Evolutionary conservation across 345 rosid genomes (phyloP), one percentile per base, ranked within the genome.

Genomic region (Populus pruinosa): DNA sequence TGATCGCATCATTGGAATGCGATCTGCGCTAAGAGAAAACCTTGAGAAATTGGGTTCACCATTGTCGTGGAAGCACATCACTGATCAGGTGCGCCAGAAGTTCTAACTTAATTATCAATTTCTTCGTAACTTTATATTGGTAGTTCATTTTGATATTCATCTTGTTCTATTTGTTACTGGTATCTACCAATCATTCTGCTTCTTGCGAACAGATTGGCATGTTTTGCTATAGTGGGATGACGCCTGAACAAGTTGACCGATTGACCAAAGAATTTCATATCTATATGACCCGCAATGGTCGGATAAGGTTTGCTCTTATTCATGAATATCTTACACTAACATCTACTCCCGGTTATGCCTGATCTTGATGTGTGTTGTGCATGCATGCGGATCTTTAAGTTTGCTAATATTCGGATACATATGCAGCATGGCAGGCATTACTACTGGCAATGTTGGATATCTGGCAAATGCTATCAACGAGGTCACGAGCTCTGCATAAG

Each of bases 171-270:
- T 8, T 36, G 25, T 14, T 18, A 70, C 25, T 2, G 23, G 43
- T 35, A 35, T 25, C 2, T 71, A 63, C 31, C 27, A 59, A 35
- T 4, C 36, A 56, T 78, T 16, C 56, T 71, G 14, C 62, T 55
- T 50, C 14, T 71, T 70, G 76, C 69, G 61, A 82, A 77, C 91
- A 95, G 99, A 95, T 93, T 76, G 98, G 99, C 11, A 93, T 93
- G 99, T 95, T 95, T 73, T 95, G 99, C 88, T 93, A 90, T 82
- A 95, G 99, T 78, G 99, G 98, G 44, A 56, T 93, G 90, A 88
- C 96, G 38, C 98, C 97, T 0, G 98, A 93, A 82, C 98, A 93
- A 61, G 98, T 93, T 25, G 98, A 95, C 81, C 94, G 82, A 6
- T 81, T 91, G 87, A 93, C 91, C 6, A 87, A 84, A 4, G 93